A percentile compares a stretch with the other conserved stretches of the same genome.
Conservation (phyloP, 2,329 filamentous ascomycete species). For the Trichophaea hybrida region DNA sequence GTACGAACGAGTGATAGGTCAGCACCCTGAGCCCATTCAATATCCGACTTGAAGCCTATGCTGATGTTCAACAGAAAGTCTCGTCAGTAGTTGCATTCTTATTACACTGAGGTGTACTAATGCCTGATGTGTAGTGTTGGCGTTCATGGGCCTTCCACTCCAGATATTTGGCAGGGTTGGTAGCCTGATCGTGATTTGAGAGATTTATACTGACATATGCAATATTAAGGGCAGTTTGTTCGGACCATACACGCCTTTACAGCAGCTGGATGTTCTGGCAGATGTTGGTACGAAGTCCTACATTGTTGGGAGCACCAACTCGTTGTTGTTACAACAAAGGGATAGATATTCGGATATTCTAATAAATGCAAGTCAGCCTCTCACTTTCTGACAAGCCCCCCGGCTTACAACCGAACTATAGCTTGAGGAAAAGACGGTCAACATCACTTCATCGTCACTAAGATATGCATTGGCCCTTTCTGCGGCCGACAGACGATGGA, state of each 20-base stretch:
- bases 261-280: constrained; percentile 85
- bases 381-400: not conserved
- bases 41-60: no score
- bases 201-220: not conserved
- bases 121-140: constrained; percentile 43
- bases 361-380: constrained; percentile 49
- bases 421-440: constrained; percentile 77
- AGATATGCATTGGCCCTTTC: constrained; percentile 63
- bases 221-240: constrained; percentile 64
- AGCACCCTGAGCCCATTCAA: no score
- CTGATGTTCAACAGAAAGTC: constrained; percentile 46
- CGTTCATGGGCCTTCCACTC: constrained; percentile 86
- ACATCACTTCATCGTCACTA: constrained; percentile 66
- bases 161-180: constrained; percentile 82
- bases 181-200: not conserved
- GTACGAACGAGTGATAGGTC: constrained; percentile 65
- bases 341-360: constrained; percentile 93
- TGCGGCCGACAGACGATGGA: constrained; percentile 82
- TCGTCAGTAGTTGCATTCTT: constrained; percentile 32
- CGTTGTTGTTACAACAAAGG: constrained; percentile 78
- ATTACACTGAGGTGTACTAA: not conserved
- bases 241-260: constrained; percentile 88
- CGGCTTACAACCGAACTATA: constrained; percentile 23
- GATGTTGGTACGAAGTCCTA: constrained; percentile 94
- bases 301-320: constrained; percentile 93